Base-by-base conservation (phyloP, 176 grass and related monocot genomes). In the Thalia dealbata region DNA sequence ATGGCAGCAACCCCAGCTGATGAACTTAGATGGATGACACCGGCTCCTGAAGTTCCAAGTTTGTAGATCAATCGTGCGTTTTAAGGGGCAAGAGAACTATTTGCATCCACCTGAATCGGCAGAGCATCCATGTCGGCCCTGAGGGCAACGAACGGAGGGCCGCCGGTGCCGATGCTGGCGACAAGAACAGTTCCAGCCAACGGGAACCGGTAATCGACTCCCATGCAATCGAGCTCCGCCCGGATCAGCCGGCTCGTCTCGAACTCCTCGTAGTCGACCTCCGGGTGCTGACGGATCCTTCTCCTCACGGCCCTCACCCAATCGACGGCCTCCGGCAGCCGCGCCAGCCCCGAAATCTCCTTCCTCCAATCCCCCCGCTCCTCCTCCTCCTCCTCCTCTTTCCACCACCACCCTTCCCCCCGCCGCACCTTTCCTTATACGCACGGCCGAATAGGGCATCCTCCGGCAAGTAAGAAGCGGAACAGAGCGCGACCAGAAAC, bases 71-170 rank as follows among this genome's bases (percentile, higher is more conserved):
- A 48, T 48, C 6, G 45, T 48, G 45, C 11, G 11, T 48, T 10
- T 13, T 48, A 48, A 68, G 13, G 38, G 10, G 46, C 64, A 13
- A 10, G 41, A 6, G 28, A 14, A 78, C n/a, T 38, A 38, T 38
- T 16, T 8, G 11, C 0, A 22, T 67, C 15, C 67, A 92, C 95
- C 95, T 93, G 90, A 79, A 99, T 88, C 52, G 90, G 90, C 23
- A 99, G 83, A 35, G 95, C 90, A 81, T 99, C 95, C 95, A 99
- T 93, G 79, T 99, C 95, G 28, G 95, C 95, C 6, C 90, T 77
- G 29, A 93, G 79, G 59, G 95, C 95, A 54, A 99, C 85, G 51
- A 91, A 88, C 14, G 95, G 89, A 1, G 82, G 78, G 1, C 64
- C 61, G 10, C 90, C 95, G 10, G 87, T 91, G 61, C 95, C 95